Conservation (phyloP, 768 basidiomycete genomes). For the Crepidotus variabilis region DNA sequence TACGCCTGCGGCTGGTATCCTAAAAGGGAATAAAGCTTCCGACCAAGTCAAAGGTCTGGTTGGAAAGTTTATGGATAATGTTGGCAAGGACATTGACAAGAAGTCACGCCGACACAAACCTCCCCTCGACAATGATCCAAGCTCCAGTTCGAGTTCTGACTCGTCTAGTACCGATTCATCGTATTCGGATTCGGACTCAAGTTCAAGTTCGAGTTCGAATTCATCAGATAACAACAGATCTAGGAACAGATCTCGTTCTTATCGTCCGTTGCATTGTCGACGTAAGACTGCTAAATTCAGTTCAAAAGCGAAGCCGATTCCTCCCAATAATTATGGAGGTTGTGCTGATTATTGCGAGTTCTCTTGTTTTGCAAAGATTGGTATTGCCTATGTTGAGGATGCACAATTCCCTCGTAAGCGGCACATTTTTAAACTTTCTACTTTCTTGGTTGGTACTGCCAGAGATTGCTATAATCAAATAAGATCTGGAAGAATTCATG, state of each 20-base stretch:
- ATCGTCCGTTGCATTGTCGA: neutral
- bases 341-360: slow-evolving; percentile 9
- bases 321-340: slow-evolving; percentile 17
- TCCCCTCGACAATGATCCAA: neutral
- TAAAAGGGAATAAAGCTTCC: no score
- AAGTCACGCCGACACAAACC: no score
- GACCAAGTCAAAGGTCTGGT: no score
- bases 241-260: neutral
- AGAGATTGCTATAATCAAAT: slow-evolving; percentile 30
- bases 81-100: no score
- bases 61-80: no score
- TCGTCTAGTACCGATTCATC: neutral
- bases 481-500: slow-evolving; percentile 22
- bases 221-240: neutral
- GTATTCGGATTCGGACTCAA: neutral
- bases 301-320: neutral
- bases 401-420: slow-evolving; percentile 2
- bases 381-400: slow-evolving; percentile 15
- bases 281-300: neutral
- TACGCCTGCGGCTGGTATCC: no score
- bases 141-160: neutral
- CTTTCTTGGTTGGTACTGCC: slow-evolving; percentile 25
- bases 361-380: slow-evolving; percentile 16
- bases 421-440: slow-evolving; percentile 13
- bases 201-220: neutral